Conservation (phyloP, 371 early-diverging fungal genomes). For the Mucor piriformis region DNA sequence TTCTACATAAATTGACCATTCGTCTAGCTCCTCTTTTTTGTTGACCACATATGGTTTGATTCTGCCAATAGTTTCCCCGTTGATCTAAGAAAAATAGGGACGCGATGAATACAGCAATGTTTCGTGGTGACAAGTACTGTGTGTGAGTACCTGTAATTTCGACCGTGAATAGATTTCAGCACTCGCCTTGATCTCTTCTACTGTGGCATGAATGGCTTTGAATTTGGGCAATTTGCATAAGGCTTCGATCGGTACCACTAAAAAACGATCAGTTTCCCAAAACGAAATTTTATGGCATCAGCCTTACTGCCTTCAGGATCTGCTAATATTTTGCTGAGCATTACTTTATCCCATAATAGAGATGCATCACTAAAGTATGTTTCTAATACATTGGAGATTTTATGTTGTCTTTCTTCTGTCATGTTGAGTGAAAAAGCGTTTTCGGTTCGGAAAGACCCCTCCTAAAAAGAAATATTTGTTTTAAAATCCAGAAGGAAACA, state of each 20-base stretch:
- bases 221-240: constrained; percentile 26
- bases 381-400: constrained; percentile 36
- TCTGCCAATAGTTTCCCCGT: constrained; percentile 24
- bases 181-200: constrained; percentile 33
- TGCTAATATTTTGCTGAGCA: constrained; percentile 28
- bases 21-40: constrained; percentile 38
- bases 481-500: too few relatives aligned
- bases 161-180: constrained; percentile 9
- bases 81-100: constrained; percentile 5
- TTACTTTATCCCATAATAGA: constrained; percentile 43
- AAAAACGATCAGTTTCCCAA: not conserved
- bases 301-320: constrained; percentile 40
- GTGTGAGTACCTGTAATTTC: constrained; percentile 23
- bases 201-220: constrained; percentile 20
- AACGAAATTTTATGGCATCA: too few relatives aligned
- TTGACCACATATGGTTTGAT: constrained; percentile 37
- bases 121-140: not conserved
- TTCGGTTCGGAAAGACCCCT: too few relatives aligned
- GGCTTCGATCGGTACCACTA: constrained; percentile 32
- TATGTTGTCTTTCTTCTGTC: constrained; percentile 17
- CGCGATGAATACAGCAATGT: too few relatives aligned
- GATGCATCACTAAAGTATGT: constrained; percentile 51
- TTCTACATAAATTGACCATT: constrained; percentile 51
- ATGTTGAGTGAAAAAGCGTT: too few relatives aligned
- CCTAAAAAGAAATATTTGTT: too few relatives aligned